Evolutionary conservation across 1,284 basidiomycete species (phyloP).

Genomic region (Microbotryomycetes sp.): DNA sequence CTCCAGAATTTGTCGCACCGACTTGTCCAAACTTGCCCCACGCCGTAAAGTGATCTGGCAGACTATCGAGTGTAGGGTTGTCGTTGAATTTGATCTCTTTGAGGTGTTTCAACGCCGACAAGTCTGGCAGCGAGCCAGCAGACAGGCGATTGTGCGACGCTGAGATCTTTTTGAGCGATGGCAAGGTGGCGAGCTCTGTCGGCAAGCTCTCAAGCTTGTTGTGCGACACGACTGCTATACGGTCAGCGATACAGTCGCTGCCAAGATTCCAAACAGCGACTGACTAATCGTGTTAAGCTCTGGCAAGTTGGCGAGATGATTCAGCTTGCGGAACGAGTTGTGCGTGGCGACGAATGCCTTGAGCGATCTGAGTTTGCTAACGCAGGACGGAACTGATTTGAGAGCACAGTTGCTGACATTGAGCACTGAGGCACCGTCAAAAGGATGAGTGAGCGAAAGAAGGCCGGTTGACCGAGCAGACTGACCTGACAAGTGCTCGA

Average conservation of each 20-base stretch:
- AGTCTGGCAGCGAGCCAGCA: slow-evolving; percentile 16
- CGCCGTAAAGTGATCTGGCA: slow-evolving; percentile 19
- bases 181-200: slow-evolving; percentile 15
- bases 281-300: slow-evolving; percentile 28
- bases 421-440: slow-evolving; percentile 13
- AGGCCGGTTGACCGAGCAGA: neutral
- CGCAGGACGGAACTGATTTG: slow-evolving; percentile 14
- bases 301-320: slow-evolving; percentile 14
- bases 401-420: slow-evolving; percentile 24
- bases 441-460: neutral
- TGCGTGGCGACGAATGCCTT: slow-evolving; percentile 31
- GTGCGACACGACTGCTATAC: slow-evolving; percentile 26
- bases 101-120: slow-evolving; percentile 21
- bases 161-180: slow-evolving; percentile 29
- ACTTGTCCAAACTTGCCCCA: slow-evolving; percentile 28
- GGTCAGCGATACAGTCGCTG: neutral
- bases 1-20: neutral
- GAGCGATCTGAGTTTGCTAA: slow-evolving; percentile 20
- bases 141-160: slow-evolving; percentile 29
- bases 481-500: slow-evolving; percentile 21
- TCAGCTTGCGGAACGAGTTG: slow-evolving; percentile 21
- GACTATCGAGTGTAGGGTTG: slow-evolving; percentile 16
- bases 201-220: slow-evolving; percentile 27
- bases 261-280: neutral
- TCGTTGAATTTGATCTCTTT: slow-evolving; percentile 21